phyloP scores from a whole-genome alignment of 441 rosid genomes.

The Mallotus japonicus region DNA sequence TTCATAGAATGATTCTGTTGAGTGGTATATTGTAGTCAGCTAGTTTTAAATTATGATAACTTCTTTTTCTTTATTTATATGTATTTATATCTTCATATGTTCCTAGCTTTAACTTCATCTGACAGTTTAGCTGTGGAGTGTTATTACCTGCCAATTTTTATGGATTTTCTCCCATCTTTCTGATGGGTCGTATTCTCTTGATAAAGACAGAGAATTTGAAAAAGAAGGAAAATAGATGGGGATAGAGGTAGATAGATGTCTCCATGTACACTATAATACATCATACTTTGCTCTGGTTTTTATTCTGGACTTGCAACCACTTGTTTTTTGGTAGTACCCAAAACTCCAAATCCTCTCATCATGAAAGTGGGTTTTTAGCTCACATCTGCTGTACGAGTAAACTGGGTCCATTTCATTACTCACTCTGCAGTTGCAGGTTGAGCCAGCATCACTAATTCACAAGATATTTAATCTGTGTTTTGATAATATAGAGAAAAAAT shows the following conservation, averaged over 20 bases:
- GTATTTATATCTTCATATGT: no score
- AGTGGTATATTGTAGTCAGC: background rate
- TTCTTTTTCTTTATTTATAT: no score
- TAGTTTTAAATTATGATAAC: background rate
- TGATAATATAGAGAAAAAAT: background rate
- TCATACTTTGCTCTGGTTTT: background rate
- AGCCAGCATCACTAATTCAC: constrained; percentile 11
- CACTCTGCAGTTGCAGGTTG: constrained; percentile 10
- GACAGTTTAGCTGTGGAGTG: background rate
- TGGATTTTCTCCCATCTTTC: background rate
- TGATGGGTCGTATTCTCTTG: background rate
- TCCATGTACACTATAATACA: background rate
- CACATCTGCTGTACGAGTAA: background rate
- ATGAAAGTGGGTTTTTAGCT: background rate
- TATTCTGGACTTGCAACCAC: background rate
- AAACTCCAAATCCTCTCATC: background rate
- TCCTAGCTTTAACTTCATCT: no score
- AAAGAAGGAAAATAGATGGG: background rate
- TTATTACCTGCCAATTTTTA: background rate
- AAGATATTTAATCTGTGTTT: constrained; percentile 12
- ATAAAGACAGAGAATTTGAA: background rate
- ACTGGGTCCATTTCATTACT: constrained; percentile 5
- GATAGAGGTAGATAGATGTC: no score
- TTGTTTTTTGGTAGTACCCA: background rate
- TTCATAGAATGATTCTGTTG: background rate